Evolutionary conservation across 176 grass and related monocot genomes (phyloP).

Genomic region (Rhynchospora breviuscula): DNA sequence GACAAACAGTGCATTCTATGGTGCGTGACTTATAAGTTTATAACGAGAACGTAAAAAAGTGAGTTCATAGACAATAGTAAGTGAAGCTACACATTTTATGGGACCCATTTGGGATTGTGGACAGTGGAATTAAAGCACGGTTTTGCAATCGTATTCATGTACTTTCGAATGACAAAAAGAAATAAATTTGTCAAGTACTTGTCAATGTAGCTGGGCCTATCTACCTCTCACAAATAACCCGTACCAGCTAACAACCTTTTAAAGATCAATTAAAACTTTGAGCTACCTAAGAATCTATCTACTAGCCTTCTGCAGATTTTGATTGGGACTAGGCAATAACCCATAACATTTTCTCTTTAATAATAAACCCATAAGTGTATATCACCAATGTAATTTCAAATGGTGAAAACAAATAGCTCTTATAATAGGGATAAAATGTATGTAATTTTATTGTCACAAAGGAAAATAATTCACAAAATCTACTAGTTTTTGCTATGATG

Average conservation of each 20-base stretch:
- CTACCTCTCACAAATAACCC: constrained; percentile 2
- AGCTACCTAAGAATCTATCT: not conserved
- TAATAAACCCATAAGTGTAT: not conserved
- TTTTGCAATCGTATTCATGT: not conserved
- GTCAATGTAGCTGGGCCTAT: not conserved
- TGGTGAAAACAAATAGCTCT: not conserved
- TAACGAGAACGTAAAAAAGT: too few species aligned
- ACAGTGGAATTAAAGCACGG: not conserved
- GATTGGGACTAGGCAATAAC: too few species aligned
- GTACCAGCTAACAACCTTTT: not conserved
- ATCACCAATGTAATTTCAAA: not conserved
- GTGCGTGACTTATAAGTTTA: too few species aligned
- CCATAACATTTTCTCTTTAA: not conserved
- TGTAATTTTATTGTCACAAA: not conserved
- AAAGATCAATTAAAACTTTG: constrained; percentile 12
- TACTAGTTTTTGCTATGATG: too few species aligned
- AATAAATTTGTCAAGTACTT: constrained; percentile 7
- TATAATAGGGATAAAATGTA: not conserved
- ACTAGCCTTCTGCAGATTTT: not conserved
- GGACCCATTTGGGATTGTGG: not conserved
- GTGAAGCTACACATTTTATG: not conserved
- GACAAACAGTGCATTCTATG: too few species aligned
- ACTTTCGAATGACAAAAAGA: not conserved
- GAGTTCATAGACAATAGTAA: not conserved
- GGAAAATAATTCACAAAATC: too few species aligned